phyloP scores from a whole-genome alignment of 2,329 filamentous ascomycete species.

The Calonectria pseudoturangicola region DNA sequence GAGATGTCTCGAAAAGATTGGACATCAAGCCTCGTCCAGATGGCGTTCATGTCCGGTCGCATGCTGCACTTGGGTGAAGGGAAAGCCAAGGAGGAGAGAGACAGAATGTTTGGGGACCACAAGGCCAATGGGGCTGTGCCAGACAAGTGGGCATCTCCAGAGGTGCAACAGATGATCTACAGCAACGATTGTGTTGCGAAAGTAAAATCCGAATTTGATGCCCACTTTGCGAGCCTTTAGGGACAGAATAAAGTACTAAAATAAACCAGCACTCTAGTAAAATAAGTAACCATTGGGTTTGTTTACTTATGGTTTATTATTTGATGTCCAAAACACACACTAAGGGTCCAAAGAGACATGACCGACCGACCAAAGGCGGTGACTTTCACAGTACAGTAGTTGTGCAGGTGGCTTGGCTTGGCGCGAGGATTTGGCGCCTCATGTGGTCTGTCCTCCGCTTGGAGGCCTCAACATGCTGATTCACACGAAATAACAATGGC shows the following conservation, averaged over 20 bases:
- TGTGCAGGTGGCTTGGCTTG: no score
- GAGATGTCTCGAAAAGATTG: constrained; percentile 54
- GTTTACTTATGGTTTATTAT: no score
- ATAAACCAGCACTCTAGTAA: no score
- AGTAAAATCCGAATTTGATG: constrained; percentile 51
- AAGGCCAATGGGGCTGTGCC: constrained; percentile 71
- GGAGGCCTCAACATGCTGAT: background rate
- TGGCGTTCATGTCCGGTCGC: constrained; percentile 62
- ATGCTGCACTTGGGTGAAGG: constrained; percentile 76
- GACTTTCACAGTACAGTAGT: no score
- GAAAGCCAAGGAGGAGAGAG: constrained; percentile 74
- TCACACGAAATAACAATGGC: background rate
- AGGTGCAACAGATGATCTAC: constrained; percentile 81
- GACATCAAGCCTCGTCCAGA: constrained; percentile 52
- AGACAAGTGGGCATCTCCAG: constrained; percentile 83
- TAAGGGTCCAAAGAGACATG: no score
- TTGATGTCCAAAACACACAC: no score
- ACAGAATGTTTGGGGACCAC: constrained; percentile 72
- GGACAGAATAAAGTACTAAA: background rate
- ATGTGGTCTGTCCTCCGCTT: no score
- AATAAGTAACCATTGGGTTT: no score
- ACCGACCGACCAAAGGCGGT: no score
- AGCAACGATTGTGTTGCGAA: constrained; percentile 76
- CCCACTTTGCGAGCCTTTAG: constrained; percentile 46
- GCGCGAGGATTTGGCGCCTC: no score